Evolutionary conservation across 169 alveolate genomes (phyloP).

Genomic region (Neospora caninum): DNA sequence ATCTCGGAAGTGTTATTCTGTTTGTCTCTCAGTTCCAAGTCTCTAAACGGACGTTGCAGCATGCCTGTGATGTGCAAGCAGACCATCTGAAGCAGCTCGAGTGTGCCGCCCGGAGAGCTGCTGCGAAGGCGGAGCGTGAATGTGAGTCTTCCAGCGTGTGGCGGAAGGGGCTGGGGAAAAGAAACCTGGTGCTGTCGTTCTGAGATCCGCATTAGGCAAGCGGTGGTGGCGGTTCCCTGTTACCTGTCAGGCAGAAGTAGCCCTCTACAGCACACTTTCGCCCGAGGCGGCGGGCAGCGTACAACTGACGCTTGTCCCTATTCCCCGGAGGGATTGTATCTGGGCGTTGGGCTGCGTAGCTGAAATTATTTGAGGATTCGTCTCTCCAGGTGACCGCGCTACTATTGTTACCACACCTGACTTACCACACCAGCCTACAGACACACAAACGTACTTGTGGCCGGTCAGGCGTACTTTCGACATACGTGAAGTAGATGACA

Average conservation of each 20-base stretch:
- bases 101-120: conserved; percentile 61
- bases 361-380: too few species aligned
- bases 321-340: too few species aligned
- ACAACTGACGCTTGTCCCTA: background rate
- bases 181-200: background rate
- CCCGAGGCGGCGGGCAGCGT: background rate
- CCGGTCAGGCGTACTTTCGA: too few species aligned
- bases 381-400: too few species aligned
- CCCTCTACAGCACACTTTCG: background rate
- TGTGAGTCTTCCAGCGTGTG: conserved; percentile 23
- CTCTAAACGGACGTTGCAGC: too few species aligned
- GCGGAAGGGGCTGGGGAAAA: background rate
- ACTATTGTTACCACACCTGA: too few species aligned
- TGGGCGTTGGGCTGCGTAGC: too few species aligned
- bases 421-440: too few species aligned
- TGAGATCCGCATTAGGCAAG: background rate
- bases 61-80: conserved; percentile 22
- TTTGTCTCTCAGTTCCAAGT: too few species aligned
- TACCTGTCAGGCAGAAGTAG: background rate
- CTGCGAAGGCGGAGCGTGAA: conserved; percentile 54
- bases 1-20: too few species aligned
- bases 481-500: too few species aligned
- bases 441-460: too few species aligned
- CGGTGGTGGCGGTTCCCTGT: background rate
- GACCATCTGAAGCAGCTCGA: conserved; percentile 60